Evolutionary conservation across 208 protist genomes (phyloP).

Genomic region (Crithidia expoeki): DNA sequence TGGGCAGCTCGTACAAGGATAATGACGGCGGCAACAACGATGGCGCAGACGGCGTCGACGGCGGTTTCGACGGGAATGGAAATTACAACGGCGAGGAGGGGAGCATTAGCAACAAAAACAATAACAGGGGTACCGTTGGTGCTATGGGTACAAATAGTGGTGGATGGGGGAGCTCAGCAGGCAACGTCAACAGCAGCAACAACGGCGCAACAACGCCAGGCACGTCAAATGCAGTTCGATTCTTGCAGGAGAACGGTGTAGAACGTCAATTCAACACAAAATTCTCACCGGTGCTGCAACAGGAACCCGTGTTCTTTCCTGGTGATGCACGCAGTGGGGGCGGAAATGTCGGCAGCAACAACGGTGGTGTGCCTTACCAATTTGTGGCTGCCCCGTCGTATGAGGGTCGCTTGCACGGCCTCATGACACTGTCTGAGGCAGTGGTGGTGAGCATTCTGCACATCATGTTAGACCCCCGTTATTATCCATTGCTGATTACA

Average conservation of each 20-base stretch:
- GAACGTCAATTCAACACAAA: slow-evolving; percentile 25
- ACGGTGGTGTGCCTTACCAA: neutral
- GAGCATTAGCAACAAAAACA: neutral
- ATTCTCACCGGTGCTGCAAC: slow-evolving; percentile 27
- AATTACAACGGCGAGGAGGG: slow-evolving; percentile 6
- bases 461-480: slow-evolving; percentile 92
- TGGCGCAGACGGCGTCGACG: slow-evolving; percentile 6
- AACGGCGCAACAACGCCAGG: neutral
- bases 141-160: neutral
- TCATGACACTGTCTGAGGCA: slow-evolving; percentile 86
- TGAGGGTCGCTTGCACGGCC: slow-evolving; percentile 33
- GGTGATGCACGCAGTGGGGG: slow-evolving; percentile 3
- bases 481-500: slow-evolving; percentile 97
- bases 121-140: neutral
- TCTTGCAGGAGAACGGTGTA: slow-evolving; percentile 42
- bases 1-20: slow-evolving; percentile 3
- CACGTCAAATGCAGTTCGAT: slow-evolving; percentile 51
- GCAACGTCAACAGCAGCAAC: neutral
- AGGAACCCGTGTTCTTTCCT: slow-evolving; percentile 26
- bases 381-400: slow-evolving; percentile 23
- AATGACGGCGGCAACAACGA: neutral
- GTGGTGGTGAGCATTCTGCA: slow-evolving; percentile 93
- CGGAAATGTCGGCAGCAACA: neutral
- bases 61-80: slow-evolving; percentile 4
- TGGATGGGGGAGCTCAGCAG: neutral